These are phyloP conservation scores for Ganoderma lingzhi DNA, from an alignment of 1,284 basidiomycete species.

Conservation along the genomic window DNA sequence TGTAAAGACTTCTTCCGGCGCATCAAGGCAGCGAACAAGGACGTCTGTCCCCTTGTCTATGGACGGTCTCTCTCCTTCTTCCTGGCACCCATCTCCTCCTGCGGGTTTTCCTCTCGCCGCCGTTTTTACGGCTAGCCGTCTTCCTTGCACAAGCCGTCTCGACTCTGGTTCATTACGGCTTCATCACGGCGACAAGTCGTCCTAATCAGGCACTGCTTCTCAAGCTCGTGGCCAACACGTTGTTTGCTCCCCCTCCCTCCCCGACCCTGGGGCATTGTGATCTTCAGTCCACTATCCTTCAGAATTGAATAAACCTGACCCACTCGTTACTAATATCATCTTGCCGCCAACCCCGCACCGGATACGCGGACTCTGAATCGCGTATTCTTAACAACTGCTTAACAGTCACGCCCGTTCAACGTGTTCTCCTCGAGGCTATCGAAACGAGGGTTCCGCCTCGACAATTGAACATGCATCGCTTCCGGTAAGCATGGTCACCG, in stretches of 20 bases:
- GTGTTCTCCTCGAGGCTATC: constrained; percentile 70
- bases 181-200: constrained; percentile 26
- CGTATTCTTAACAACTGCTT: constrained; percentile 36
- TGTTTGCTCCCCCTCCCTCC: constrained; percentile 56
- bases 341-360: constrained; percentile 22
- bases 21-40: not conserved
- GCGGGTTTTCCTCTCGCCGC: not conserved
- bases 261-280: constrained; percentile 23
- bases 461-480: constrained; percentile 70
- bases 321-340: constrained; percentile 10
- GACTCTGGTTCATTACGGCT: constrained; percentile 22
- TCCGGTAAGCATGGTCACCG: constrained; percentile 66
- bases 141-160: not conserved
- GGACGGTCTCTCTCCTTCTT: not conserved
- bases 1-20: not conserved
- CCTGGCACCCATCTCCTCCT: not conserved
- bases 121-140: too few species aligned
- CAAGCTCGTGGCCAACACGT: constrained; percentile 80
- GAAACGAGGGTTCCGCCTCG: constrained; percentile 34
- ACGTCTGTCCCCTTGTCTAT: too few species aligned
- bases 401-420: constrained; percentile 49
- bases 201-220: constrained; percentile 29
- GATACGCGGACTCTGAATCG: constrained; percentile 29
- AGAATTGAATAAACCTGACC: constrained; percentile 28
- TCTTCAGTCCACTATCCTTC: constrained; percentile 21